Base-by-base conservation (phyloP, 495 filamentous ascomycete species). In the Hypoxylon cercidicola region DNA sequence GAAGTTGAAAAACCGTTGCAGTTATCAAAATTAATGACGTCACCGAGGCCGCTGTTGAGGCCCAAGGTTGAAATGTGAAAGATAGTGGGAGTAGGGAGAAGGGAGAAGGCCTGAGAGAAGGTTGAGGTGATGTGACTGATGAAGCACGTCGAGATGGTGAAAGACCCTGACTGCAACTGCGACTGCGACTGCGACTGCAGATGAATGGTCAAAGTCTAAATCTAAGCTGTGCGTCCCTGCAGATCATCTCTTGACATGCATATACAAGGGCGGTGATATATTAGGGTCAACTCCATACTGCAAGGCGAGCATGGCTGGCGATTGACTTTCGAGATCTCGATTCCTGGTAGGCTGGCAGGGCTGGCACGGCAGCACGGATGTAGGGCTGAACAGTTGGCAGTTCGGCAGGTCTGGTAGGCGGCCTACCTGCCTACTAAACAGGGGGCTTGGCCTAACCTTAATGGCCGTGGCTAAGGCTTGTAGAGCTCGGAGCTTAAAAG, bases 201-300 rank as follows among this genome's bases (percentile, higher is more conserved):
- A 62, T 47, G 23, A 61, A 41, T 56, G 50, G 52, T 48, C 50
- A 41, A 25, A 62, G 45, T 11, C 44, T 30, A 25, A 62, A 39
- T 11, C 44, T 30, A 46, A 39, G 58, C 49, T 40, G 41, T 34
- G 23, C 13, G 57, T 57, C 52, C 64, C 64, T 66, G 64, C 53
- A 66, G 44, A 62, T 66, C 64, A 53, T 61, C 47, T 55, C 57
- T 62, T 54, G 58, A 58, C 53, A 48, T 67, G 58, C 64, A 67
- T 62, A 34, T 45, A 55, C 35, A 62, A 19, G 43, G 43, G 30
- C 30, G 18, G 7, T 46, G 43, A 16, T 16, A 46, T 46, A 25
- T 46, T 1, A 53, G 9, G 4, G 47, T 43, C 23, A 44, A 55
- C 13, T 46, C 48, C 5, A 25, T 55, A 49, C 48, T 25, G 35